phyloP scores from a whole-genome alignment of 139 green algal species.

The Bryopsis sp. region DNA sequence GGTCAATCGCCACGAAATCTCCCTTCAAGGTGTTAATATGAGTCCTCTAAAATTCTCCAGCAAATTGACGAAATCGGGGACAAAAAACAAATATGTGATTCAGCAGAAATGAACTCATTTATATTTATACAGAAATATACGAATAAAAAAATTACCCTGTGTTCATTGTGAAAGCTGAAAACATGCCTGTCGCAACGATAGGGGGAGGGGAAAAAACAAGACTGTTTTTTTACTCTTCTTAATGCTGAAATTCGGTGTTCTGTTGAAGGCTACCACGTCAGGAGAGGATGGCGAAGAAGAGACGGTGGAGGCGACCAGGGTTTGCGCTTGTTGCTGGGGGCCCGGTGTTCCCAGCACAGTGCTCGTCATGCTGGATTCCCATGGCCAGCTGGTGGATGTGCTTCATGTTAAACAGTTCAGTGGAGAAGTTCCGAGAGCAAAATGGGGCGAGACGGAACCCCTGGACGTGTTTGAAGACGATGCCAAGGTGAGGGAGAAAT shows the following conservation, averaged over 20 bases:
- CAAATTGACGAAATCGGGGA: no score
- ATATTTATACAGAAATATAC: no score
- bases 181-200: neutral
- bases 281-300: conserved; percentile 21
- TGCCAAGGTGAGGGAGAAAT: conserved; percentile 28
- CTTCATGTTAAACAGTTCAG: conserved; percentile 50
- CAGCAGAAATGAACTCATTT: no score
- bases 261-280: neutral
- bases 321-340: conserved; percentile 19
- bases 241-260: neutral
- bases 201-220: neutral
- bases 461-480: conserved; percentile 38
- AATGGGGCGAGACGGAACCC: conserved; percentile 7
- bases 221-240: neutral
- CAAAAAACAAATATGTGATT: no score
- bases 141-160: no score
- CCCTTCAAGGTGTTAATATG: conserved; percentile 9
- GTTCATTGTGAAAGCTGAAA: no score
- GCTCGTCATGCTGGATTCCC: conserved; percentile 40
- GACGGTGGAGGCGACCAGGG: conserved; percentile 13
- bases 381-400: conserved; percentile 60
- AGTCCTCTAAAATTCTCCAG: no score
- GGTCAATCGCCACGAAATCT: neutral
- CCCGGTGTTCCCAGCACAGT: conserved; percentile 16
- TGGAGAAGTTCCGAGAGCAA: conserved; percentile 32